Percentiles rank a stretch among this genome's conserved stretches.
phyloP scores from a whole-genome alignment of 345 rosid genomes.

The Carallia brachiata region DNA sequence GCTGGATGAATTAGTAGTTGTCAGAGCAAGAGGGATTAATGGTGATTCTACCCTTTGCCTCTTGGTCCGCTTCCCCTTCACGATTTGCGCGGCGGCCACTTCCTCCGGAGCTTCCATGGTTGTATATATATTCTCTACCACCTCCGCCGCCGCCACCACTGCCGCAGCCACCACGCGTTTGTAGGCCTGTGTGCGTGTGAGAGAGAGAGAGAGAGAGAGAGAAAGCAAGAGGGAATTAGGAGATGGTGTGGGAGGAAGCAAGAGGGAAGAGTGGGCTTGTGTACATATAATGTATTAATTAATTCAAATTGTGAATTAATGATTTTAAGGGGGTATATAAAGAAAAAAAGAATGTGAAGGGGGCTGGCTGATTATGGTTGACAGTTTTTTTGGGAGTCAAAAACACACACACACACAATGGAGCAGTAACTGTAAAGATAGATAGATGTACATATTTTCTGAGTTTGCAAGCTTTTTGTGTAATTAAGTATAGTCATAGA shows the following conservation, averaged over 20 bases:
- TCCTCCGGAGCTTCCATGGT: slow-evolving; percentile 48
- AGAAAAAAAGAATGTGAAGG: neutral
- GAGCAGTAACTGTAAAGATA: slow-evolving; percentile 32
- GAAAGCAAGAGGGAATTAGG: slow-evolving; percentile 1
- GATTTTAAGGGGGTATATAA: too few species aligned
- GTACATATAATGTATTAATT: slow-evolving; percentile 20
- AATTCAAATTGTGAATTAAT: slow-evolving; percentile 23
- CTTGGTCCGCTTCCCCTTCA: slow-evolving; percentile 83
- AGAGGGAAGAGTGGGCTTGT: slow-evolving; percentile 24
- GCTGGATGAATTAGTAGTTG: slow-evolving; percentile 29
- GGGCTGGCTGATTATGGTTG: slow-evolving; percentile 4
- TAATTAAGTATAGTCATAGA: slow-evolving; percentile 7
- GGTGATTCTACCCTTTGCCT: slow-evolving; percentile 67
- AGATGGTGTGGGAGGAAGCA: slow-evolving; percentile 9
- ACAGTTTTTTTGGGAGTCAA: slow-evolving; percentile 30
- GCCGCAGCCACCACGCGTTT: too few species aligned
- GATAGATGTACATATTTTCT: neutral
- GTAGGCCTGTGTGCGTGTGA: slow-evolving; percentile 10
- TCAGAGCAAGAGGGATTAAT: slow-evolving; percentile 38
- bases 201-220: too few species aligned
- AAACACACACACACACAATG: slow-evolving; percentile 27
- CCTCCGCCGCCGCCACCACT: neutral
- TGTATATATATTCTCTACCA: slow-evolving; percentile 13
- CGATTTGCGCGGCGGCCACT: slow-evolving; percentile 27
- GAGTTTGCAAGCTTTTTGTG: neutral